Evolutionary conservation across 768 basidiomycete genomes (phyloP), one percentile per base, ranked within the genome.

Genomic region (Lactarius indigo): DNA sequence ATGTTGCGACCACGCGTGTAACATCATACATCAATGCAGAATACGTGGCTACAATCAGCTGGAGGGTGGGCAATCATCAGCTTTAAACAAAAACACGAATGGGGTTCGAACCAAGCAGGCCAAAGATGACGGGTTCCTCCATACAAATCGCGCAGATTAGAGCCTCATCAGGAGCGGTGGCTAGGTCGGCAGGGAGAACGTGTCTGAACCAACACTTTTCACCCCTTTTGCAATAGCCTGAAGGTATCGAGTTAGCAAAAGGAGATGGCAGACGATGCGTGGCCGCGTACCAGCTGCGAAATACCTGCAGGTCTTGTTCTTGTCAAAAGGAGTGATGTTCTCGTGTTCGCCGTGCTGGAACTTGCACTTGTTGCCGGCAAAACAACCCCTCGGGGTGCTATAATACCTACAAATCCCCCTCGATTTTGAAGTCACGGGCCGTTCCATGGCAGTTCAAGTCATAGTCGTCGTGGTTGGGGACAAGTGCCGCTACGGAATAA

Each of bases 161-260:
- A 9, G 86, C 82, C 35, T 81, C 83, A 44, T 20, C 37, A 23
- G 41, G 44, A 13, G 65, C 56, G 8, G 47, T 15, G 23, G 41
- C 15, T 50, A 61, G 33, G 28, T 28, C 35, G 61, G 31, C 28
- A 12, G 75, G 74, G 33, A 78, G 71, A 61, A 76, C 78, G 72
- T 94, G 91, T 37, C 78, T 74, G 76, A 92, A 94, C 92, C 91
- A 92, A 74, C 92, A 94, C 39, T 77, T 75, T 55, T 84, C 84
- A 15, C 89, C 91, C 37, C 84, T 79, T 69, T 81, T 85, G 73
- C 92, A 93, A 74, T 83, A 90, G 0, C 92, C 91, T 90, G 58
- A 15, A 23, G 47, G 61, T 31, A 28, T 41, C 42, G 12, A 12
- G 30, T 65, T 3, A 30, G 18, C 2, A 10, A 1, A 15, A 12